phyloP scores from a whole-genome alignment of 306 rosid genomes.

The Pyrus pyrifolia region DNA sequence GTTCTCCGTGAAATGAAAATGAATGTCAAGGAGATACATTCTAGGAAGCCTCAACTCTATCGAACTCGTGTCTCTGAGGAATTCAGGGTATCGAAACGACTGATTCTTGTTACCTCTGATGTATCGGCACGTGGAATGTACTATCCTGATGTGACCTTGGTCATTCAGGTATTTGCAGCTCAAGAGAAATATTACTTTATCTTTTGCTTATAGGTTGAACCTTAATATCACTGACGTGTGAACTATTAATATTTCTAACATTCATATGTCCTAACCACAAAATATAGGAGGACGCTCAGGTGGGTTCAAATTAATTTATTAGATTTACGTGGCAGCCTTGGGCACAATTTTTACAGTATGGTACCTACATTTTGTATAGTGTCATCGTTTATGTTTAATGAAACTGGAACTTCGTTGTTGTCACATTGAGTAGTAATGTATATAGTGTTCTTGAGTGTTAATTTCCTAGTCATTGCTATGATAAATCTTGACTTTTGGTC shows the following conservation, averaged over 20 bases:
- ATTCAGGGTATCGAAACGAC: constrained; percentile 62
- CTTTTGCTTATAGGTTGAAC: background rate
- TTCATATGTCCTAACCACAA: background rate
- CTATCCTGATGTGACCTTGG: constrained; percentile 94
- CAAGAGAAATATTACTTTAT: background rate
- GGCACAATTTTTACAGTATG: background rate
- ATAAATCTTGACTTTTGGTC: background rate
- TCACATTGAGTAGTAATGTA: background rate
- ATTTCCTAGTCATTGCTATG: background rate
- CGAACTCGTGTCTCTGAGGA: constrained; percentile 84
- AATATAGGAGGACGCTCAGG: background rate
- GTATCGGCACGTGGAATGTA: constrained; percentile 91
- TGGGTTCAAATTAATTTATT: background rate
- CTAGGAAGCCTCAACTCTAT: constrained; percentile 82
- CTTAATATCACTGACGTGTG: background rate
- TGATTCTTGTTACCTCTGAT: constrained; percentile 85
- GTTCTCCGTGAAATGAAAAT: constrained; percentile 84
- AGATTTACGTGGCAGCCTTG: background rate
- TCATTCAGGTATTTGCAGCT: constrained; percentile 57
- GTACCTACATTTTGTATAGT: no score
- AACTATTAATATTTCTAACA: background rate
- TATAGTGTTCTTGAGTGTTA: background rate
- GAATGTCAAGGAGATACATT: constrained; percentile 88
- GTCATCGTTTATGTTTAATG: background rate
- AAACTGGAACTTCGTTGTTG: background rate